These are phyloP conservation scores for Haematococcus sp. DNA, from an alignment of 139 green algal genomes.

Conservation along the genomic window DNA sequence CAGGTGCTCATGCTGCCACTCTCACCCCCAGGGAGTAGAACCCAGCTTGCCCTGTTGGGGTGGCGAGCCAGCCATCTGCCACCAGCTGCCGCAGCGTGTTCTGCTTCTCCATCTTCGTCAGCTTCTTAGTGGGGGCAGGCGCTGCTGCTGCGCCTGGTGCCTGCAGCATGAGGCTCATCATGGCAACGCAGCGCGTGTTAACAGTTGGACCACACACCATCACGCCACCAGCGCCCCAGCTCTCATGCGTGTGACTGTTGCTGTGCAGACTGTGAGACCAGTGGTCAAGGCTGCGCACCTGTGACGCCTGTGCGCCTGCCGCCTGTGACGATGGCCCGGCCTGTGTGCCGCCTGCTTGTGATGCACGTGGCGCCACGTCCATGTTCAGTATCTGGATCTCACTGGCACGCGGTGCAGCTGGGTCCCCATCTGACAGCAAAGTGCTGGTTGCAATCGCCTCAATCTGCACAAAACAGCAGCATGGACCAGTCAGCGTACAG, in stretches of 20 bases:
- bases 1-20: too few relatives aligned
- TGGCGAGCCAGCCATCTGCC: slow-evolving; percentile 24
- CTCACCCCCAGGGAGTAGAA: slow-evolving; percentile 26
- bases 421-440: neutral
- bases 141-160: too few relatives aligned
- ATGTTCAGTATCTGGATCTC: slow-evolving; percentile 27
- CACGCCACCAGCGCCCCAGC: too few relatives aligned
- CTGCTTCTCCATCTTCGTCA: slow-evolving; percentile 22
- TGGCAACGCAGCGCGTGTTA: too few relatives aligned
- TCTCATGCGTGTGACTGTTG: too few relatives aligned
- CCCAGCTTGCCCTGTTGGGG: neutral
- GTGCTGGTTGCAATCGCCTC: slow-evolving; percentile 13
- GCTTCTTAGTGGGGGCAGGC: neutral
- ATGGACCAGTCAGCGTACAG: too few relatives aligned
- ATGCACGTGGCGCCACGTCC: slow-evolving; percentile 14
- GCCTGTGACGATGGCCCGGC: neutral
- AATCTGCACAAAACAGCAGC: slow-evolving; percentile 18
- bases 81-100: slow-evolving; percentile 22
- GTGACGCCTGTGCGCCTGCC: neutral
- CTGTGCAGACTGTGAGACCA: too few relatives aligned
- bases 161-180: too few relatives aligned
- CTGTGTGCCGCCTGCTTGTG: neutral
- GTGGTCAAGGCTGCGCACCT: too few relatives aligned
- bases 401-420: neutral
- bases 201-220: too few relatives aligned